These are phyloP conservation scores for Speleostelium caveatum DNA, from an alignment of 78 protist genomes.

Conservation along the genomic window DNA sequence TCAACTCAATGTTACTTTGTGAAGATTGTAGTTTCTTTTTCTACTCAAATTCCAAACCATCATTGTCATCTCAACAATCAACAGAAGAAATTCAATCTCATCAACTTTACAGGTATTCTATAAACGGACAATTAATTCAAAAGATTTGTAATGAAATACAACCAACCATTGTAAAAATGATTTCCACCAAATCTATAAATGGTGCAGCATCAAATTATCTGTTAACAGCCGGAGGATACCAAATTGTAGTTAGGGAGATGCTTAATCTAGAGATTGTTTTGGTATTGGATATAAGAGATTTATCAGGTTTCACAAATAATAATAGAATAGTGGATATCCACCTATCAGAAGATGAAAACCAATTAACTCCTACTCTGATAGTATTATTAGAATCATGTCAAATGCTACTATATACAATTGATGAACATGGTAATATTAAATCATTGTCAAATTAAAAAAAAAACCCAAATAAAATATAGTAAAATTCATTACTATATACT, in stretches of 20 bases:
- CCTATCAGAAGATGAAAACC: constrained; percentile 27
- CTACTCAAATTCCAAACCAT: constrained; percentile 19
- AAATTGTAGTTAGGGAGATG: constrained; percentile 50
- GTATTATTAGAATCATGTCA: constrained; percentile 62
- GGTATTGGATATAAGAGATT: constrained; percentile 52
- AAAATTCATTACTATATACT: no score
- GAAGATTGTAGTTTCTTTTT: constrained; percentile 23
- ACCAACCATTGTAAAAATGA: constrained; percentile 47
- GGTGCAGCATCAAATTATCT: constrained; percentile 2
- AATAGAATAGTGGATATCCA: constrained; percentile 41
- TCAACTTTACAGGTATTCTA: constrained; percentile 20
- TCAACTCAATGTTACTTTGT: constrained; percentile 1
- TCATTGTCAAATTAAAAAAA: constrained; percentile 1
- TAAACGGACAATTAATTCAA: constrained; percentile 61
- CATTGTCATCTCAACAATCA: neutral
- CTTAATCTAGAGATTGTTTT: constrained; percentile 47
- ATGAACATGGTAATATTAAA: constrained; percentile 30
- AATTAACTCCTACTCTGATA: constrained; percentile 7
- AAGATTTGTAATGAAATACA: constrained; percentile 35
- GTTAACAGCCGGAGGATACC: constrained; percentile 65
- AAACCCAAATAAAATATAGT: no score
- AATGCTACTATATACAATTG: constrained; percentile 48
- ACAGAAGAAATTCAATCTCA: neutral
- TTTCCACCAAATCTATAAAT: constrained; percentile 7
- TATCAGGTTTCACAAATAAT: constrained; percentile 29